Base-by-base conservation (phyloP, 2,329 filamentous ascomycete species). In the Drechslerella coelobrocha region DNA sequence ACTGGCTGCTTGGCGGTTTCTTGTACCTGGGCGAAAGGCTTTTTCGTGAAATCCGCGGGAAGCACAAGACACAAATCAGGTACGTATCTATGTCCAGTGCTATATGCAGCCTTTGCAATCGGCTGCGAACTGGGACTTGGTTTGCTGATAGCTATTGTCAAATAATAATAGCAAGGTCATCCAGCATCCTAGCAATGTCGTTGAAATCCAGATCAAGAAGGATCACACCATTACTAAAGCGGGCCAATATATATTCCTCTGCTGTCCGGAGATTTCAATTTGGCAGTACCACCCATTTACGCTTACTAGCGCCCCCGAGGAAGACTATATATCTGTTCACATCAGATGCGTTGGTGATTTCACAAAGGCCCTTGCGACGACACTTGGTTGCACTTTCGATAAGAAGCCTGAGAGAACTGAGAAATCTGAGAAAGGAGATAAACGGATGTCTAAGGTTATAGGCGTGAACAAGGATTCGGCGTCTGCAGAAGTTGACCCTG, bases 281-380 rank as follows among this genome's bases (percentile, higher is more conserved):
- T 94, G 89, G 89, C 90, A 94, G 80, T 93, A 94, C 78, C 90
- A 93, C 75, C 90, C 90, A 0, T 94, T 94, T 78, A 93, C 90
- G 1, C 82, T 94, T 52, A 95, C 91, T 10, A 92, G 89, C 72
- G 91, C 91, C 0, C 90, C 91, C 2, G 91, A 95, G 79, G 91
- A 95, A 81, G 90, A 94, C 78, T 93, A 93, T 79, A 92, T 94
- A 74, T 93, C 90, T 1, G 87, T 95, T 39, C 91, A 95, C 79
- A 86, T 95, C 78, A 88, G 90, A 77, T 87, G 89, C 77, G 87
- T 88, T n/a, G 90, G 90, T 73, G 87, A 94, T 80, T 94, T 93
- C 77, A 94, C 90, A 24, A 87, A 83, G 74, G 83, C 83, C 0
- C 81, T 94, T 19, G 87, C 89, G 31, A 84, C 84, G 73, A 84